A percentile compares a stretch with the other conserved stretches of the same genome.
phyloP scores from a whole-genome alignment of 257 asterid species.

The Datura wrightii region DNA sequence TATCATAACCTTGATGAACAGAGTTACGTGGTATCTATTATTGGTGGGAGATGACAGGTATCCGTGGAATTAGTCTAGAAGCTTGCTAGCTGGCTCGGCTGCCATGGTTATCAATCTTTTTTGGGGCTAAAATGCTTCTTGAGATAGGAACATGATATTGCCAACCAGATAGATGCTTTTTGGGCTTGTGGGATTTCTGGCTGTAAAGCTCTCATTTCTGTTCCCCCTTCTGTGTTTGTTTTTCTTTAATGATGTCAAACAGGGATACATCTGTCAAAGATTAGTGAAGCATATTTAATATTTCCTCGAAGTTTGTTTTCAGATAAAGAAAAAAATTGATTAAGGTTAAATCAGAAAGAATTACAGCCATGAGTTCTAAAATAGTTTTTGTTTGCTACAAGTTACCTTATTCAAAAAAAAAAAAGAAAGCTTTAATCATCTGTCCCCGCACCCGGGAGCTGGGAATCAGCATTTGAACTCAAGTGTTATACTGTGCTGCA shows the following conservation, averaged over 20 bases:
- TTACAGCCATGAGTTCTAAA: not conserved
- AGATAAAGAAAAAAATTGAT: not conserved
- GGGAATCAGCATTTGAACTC: not conserved
- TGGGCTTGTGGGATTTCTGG: not conserved
- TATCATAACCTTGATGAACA: no score
- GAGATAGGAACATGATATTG: not conserved
- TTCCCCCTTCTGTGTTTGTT: not conserved
- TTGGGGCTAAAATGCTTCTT: not conserved
- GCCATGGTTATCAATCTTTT: no score
- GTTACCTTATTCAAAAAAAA: no score
- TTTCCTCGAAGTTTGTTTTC: not conserved
- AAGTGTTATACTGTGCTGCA: not conserved
- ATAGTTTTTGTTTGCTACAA: not conserved
- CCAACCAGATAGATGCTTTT: not conserved
- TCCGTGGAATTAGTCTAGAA: no score
- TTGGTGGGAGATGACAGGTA: no score
- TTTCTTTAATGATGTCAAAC: conserved; percentile 5
- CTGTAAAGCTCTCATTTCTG: not conserved
- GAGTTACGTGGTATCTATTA: no score
- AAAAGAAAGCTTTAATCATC: no score
- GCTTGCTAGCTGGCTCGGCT: no score
- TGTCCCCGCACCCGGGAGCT: not conserved
- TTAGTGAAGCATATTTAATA: not conserved
- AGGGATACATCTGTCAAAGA: not conserved
- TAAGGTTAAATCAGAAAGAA: not conserved